phyloP scores from a whole-genome alignment of 179 eudicot genomes.

The Heliamphora pulchella region DNA sequence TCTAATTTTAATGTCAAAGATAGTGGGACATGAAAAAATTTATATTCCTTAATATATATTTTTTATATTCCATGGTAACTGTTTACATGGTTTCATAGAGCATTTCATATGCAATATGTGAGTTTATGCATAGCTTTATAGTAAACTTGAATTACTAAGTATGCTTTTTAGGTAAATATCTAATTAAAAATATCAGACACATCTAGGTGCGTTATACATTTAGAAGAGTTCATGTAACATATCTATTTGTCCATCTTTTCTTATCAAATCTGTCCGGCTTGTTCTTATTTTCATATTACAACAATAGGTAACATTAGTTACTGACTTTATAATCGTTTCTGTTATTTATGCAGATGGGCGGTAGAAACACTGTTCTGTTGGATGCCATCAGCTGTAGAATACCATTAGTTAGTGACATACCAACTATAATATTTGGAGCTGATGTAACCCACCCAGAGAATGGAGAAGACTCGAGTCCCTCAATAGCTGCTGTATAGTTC shows the following conservation, averaged over 20 bases:
- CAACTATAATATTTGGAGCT: constrained; percentile 89
- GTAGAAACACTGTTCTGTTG: constrained; percentile 74
- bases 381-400: constrained; percentile 66
- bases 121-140: too few relatives aligned
- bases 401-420: constrained; percentile 80
- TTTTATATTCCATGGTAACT: too few relatives aligned
- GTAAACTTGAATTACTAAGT: too few relatives aligned
- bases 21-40: too few relatives aligned
- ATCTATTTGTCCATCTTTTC: neutral
- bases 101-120: too few relatives aligned
- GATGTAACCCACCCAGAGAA: constrained; percentile 90
- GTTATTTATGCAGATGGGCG: constrained; percentile 57
- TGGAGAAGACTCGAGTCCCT: constrained; percentile 86
- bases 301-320: neutral
- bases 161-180: too few relatives aligned
- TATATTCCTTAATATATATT: too few relatives aligned
- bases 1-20: too few relatives aligned
- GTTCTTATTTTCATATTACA: neutral
- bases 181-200: too few relatives aligned
- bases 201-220: too few relatives aligned
- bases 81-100: too few relatives aligned
- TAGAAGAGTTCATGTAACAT: too few relatives aligned
- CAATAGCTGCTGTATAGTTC: constrained; percentile 75
- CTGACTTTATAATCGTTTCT: constrained; percentile 10
- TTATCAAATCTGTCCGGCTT: neutral